Conservation (phyloP, 176 grass and related monocot species). For the Hordeum vulgare region DNA sequence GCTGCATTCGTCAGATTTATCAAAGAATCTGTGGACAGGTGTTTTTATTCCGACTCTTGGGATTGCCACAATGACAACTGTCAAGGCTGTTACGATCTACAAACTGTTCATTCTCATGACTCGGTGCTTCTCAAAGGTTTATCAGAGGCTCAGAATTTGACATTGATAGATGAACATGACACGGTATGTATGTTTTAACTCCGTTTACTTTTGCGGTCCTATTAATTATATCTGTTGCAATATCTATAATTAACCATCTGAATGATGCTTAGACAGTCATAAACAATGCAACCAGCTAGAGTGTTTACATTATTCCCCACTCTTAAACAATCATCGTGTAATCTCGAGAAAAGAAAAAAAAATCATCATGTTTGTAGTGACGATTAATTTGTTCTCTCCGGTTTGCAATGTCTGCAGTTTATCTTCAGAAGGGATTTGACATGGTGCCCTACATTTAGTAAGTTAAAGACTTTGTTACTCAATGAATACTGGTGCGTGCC, state of each 20-base stretch:
- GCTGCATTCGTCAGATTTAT: not conserved
- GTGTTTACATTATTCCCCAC: not conserved
- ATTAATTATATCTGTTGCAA: not conserved
- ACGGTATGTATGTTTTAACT: not conserved
- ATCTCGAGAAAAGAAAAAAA: not conserved
- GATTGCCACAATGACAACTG: not conserved
- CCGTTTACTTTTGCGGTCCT: not conserved
- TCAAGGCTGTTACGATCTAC: not conserved
- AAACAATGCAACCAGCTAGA: not conserved
- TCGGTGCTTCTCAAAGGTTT: not conserved
- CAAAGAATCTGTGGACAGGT: not conserved
- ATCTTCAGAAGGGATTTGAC: slow-evolving; percentile 7
- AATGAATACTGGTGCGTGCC: slow-evolving; percentile 1
- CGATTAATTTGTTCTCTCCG: not conserved
- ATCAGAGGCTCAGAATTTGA: slow-evolving; percentile 19
- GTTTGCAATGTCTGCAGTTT: not conserved
- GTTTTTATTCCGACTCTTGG: not conserved
- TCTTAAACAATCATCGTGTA: not conserved
- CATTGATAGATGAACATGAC: not conserved
- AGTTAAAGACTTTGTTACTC: not conserved
- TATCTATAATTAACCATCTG: not conserved
- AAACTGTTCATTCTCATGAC: not conserved
- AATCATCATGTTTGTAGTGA: not conserved
- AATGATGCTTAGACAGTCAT: not conserved
- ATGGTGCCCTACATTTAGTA: not conserved